Conservation (phyloP, 805 yeast species). For the Cyberlindnera veronae region DNA sequence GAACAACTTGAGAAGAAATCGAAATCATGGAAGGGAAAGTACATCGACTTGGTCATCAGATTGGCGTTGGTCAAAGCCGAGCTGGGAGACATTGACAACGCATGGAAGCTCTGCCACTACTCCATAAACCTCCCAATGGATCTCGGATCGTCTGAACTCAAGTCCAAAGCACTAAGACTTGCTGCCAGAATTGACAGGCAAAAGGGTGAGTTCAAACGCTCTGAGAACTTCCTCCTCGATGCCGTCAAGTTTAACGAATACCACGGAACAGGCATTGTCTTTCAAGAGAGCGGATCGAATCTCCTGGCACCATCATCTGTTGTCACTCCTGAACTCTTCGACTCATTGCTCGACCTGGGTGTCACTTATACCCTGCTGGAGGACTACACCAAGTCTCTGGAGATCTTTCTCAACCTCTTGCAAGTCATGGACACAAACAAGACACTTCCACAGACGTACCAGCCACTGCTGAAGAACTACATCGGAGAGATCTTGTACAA, state of each 20-base stretch:
- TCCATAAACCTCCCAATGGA: constrained; percentile 31
- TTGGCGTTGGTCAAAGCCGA: constrained; percentile 34
- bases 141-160: constrained; percentile 24
- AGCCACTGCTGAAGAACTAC: constrained; percentile 38
- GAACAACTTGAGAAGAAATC: constrained; percentile 25
- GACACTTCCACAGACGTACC: background rate
- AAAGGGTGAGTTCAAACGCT: constrained; percentile 19
- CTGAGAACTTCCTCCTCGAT: constrained; percentile 31
- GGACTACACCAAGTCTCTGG: constrained; percentile 27
- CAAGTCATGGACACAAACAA: constrained; percentile 11
- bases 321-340: constrained; percentile 22
- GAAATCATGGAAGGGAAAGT: constrained; percentile 31
- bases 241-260: constrained; percentile 27
- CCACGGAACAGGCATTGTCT: constrained; percentile 18
- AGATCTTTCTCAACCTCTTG: constrained; percentile 33
- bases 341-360: constrained; percentile 27
- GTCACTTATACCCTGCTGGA: constrained; percentile 20
- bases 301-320: constrained; percentile 13
- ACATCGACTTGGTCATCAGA: constrained; percentile 38
- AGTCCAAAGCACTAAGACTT: constrained; percentile 32
- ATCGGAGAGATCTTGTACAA: constrained; percentile 41
- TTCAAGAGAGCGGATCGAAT: constrained; percentile 19
- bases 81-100: constrained; percentile 25
- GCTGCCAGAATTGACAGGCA: constrained; percentile 31
- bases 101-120: constrained; percentile 27